Evolutionary conservation across 179 eudicot species (phyloP).

Genomic region (Pouteria campechiana): DNA sequence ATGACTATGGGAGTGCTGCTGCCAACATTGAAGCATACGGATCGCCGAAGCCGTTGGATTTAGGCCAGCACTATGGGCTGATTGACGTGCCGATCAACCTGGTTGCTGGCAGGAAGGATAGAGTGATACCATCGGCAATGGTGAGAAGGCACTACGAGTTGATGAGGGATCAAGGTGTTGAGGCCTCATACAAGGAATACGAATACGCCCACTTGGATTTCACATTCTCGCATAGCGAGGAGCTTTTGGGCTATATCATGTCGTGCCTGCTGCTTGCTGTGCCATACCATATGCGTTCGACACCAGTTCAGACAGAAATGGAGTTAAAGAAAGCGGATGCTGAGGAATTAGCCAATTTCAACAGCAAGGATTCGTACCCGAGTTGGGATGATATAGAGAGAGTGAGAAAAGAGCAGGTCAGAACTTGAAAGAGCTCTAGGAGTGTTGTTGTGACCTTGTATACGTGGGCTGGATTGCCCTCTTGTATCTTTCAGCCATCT

Average conservation of each 20-base stretch:
- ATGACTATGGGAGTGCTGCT: slow-evolving; percentile 63
- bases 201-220: slow-evolving; percentile 95
- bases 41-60: slow-evolving; percentile 70
- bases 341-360: no score
- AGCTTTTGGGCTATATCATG: slow-evolving; percentile 80
- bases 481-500: no score
- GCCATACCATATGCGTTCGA: no score
- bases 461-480: no score
- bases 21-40: slow-evolving; percentile 67
- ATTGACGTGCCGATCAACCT: slow-evolving; percentile 87
- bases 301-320: no score
- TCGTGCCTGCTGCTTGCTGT: slow-evolving; percentile 61
- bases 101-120: slow-evolving; percentile 82
- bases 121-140: slow-evolving; percentile 79
- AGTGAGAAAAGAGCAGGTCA: no score
- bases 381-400: no score
- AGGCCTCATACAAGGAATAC: slow-evolving; percentile 69
- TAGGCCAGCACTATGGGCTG: slow-evolving; percentile 58
- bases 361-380: no score
- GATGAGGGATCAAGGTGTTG: slow-evolving; percentile 61
- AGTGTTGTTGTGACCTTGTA: no score
- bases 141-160: slow-evolving; percentile 58
- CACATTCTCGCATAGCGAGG: slow-evolving; percentile 90
- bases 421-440: no score
- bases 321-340: no score